These are phyloP conservation scores for Ciborinia camelliae DNA, from an alignment of 2,329 filamentous ascomycete genomes.

Conservation along the genomic window DNA sequence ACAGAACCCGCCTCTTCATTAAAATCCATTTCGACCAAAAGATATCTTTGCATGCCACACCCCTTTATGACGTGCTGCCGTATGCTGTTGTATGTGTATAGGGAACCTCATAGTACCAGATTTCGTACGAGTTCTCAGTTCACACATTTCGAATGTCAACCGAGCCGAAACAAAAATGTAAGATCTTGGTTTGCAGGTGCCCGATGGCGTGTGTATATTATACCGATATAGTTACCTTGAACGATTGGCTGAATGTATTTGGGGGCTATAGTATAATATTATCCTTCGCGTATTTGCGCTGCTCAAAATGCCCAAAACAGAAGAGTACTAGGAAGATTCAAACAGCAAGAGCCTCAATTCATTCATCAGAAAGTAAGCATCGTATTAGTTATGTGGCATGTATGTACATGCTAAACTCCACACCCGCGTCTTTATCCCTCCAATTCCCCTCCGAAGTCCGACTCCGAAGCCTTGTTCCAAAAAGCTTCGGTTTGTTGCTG, in stretches of 20 bases:
- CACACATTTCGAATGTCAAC: background rate
- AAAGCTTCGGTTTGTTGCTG: background rate
- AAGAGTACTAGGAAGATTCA: background rate
- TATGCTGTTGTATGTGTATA: background rate
- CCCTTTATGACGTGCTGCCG: background rate
- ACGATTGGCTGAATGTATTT: background rate
- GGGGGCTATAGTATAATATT: background rate
- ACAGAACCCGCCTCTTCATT: background rate
- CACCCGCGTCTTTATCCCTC: background rate
- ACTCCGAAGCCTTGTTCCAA: background rate
- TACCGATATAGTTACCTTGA: background rate
- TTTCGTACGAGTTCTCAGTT: background rate
- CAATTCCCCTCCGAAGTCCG: background rate
- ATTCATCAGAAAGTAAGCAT: conserved; percentile 10
- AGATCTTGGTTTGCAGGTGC: background rate
- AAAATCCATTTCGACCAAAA: background rate
- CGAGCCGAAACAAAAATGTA: background rate
- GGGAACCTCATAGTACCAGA: background rate
- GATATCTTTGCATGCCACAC: background rate
- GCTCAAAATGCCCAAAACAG: background rate
- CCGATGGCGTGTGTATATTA: background rate
- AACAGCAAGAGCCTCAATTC: background rate
- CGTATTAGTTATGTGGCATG: conserved; percentile 15
- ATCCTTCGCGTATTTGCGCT: background rate
- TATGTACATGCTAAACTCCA: conserved; percentile 13